phyloP scores from a whole-genome alignment of 2,329 filamentous ascomycete genomes.

The Lachnellula suecica region DNA sequence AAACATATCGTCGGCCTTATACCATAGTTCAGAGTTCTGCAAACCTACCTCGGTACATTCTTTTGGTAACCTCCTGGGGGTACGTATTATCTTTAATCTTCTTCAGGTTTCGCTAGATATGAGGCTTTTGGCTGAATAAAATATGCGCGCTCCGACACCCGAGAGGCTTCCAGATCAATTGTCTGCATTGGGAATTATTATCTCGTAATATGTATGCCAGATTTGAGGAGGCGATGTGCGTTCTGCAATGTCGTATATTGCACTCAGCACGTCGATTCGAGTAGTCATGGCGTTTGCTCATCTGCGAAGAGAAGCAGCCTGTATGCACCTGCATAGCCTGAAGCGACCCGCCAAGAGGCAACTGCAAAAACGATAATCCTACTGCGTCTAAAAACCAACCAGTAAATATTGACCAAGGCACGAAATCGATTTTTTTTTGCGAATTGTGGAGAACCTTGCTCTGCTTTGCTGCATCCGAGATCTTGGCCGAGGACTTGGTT shows the following conservation, averaged over 20 bases:
- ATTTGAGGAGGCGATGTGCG: conserved; percentile 11
- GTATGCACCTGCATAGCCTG: conserved; percentile 8
- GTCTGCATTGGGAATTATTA: neutral
- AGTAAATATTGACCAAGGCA: neutral
- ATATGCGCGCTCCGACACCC: neutral
- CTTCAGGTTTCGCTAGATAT: neutral
- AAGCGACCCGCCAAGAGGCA: neutral
- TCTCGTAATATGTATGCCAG: conserved; percentile 1
- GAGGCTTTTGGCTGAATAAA: neutral
- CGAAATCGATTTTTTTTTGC: neutral
- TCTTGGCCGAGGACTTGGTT: neutral
- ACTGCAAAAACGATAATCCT: conserved; percentile 9
- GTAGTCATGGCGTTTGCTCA: neutral
- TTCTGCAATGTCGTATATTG: conserved; percentile 2
- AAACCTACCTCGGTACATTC: neutral
- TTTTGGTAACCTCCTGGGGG: neutral
- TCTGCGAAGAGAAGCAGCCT: conserved; percentile 4
- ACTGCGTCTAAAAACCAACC: neutral
- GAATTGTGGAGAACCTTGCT: conserved; percentile 1
- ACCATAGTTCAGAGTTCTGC: too few species aligned
- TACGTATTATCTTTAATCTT: neutral
- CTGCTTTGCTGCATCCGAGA: neutral
- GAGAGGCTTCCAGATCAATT: neutral
- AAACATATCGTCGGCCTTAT: too few species aligned
- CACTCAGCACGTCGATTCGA: neutral